Conservation (phyloP, 2,329 filamentous ascomycete genomes). For the Beauveria sp. region DNA sequence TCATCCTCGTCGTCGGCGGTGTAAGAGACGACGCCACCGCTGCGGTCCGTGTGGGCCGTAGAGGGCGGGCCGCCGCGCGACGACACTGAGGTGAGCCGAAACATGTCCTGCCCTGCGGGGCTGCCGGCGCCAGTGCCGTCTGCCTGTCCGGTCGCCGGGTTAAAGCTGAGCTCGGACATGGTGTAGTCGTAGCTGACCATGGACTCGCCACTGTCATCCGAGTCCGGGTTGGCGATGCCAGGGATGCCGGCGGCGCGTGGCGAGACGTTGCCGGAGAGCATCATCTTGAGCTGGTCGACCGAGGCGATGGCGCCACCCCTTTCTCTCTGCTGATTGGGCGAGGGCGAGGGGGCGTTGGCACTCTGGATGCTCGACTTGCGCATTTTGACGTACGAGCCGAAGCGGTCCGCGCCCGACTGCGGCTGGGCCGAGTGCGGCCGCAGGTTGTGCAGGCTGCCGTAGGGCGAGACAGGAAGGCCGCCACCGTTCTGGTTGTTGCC, state of each 20-base stretch:
- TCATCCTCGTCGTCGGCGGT: constrained; percentile 22
- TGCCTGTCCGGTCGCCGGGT: constrained; percentile 29
- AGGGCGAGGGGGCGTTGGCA: constrained; percentile 21
- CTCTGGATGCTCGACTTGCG: constrained; percentile 50
- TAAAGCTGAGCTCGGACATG: constrained; percentile 59
- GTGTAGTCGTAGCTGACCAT: constrained; percentile 64
- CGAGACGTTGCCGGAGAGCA: constrained; percentile 44
- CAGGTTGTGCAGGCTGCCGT: constrained; percentile 42
- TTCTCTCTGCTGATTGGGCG: constrained; percentile 30
- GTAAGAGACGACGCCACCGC: neutral
- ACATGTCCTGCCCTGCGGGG: constrained; percentile 20
- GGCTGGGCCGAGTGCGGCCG: constrained; percentile 40
- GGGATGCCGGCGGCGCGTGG: constrained; percentile 32
- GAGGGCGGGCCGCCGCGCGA: constrained; percentile 27
- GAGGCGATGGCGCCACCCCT: constrained; percentile 46
- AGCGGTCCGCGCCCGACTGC: constrained; percentile 24
- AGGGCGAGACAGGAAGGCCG: constrained; percentile 35
- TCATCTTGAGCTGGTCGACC: constrained; percentile 56
- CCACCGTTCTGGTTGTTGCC: constrained; percentile 28
- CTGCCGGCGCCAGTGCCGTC: constrained; percentile 8
- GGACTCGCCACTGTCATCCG: constrained; percentile 57
- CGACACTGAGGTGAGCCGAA: constrained; percentile 27
- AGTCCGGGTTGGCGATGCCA: constrained; percentile 30
- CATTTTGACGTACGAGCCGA: constrained; percentile 32
- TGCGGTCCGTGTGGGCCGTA: constrained; percentile 3